Evolutionary conservation across 371 early-diverging fungal species (phyloP), one percentile per base, ranked within the genome.

Genomic region (Circinella minor): DNA sequence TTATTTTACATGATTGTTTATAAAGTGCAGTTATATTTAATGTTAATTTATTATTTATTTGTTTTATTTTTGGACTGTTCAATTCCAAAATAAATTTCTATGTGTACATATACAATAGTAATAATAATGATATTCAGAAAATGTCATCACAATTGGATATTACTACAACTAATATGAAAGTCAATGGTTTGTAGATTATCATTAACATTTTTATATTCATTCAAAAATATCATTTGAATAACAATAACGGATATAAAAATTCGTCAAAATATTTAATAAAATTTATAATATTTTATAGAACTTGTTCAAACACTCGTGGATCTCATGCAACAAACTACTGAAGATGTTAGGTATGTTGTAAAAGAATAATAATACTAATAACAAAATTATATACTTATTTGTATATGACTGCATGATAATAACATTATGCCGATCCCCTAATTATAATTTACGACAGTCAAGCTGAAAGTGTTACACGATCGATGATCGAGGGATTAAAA

Each of bases 221-320:
- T 27, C 27, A 1, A 47, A 47, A 15, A 1, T 47, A 9, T 47
- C 47, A 47, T 47, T 47, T 11, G 9, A 15, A 15, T n/a, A 55
- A 15, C 55, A 8, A 20, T 55, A 55, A 27, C 27, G 27, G 27
- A 27, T 27, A 2, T n/a, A n/a, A n/a, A n/a, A n/a, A n/a, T n/a
- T n/a, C n/a, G n/a, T n/a, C n/a, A 27, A 27, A 27, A 18, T n/a
- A 15, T n/a, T n/a, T n/a, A 18, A 15, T 54, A 6, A 54, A 8
- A n/a, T n/a, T n/a, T n/a, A n/a, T 18, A 0, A 18, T 54, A 18
- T 18, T 15, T 34, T n/a, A 34, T 34, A 57, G 57, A 57, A 7
- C n/a, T 57, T 11, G 57, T 57, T 34, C 57, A 57, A 34, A n/a
- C 57, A 34, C 57, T 57, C 5, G 57, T 57, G 34, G 57, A 57